These are phyloP conservation scores for Coemansia sp. DNA, from an alignment of 192 early-diverging fungal genomes.

Conservation along the genomic window DNA sequence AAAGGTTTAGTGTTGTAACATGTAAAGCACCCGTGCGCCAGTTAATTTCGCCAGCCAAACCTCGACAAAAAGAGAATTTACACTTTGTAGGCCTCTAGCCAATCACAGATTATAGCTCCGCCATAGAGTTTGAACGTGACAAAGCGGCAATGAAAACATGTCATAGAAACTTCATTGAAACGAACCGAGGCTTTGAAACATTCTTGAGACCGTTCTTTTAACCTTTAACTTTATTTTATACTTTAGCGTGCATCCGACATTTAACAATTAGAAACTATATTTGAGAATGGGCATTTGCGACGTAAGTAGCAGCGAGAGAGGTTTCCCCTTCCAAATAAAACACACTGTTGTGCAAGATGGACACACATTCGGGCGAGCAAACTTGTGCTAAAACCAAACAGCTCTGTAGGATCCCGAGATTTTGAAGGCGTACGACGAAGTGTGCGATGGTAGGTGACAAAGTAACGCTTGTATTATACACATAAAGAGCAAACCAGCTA, in stretches of 20 bases:
- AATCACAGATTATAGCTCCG: too few relatives aligned
- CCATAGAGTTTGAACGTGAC: too few relatives aligned
- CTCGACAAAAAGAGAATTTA: too few relatives aligned
- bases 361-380: background rate
- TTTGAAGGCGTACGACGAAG: slow-evolving; percentile 54
- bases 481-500: background rate
- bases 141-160: too few relatives aligned
- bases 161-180: too few relatives aligned
- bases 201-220: too few relatives aligned
- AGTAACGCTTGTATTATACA: background rate
- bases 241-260: too few relatives aligned
- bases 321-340: background rate
- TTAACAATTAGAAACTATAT: background rate
- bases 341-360: background rate
- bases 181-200: background rate
- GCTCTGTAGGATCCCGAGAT: slow-evolving; percentile 50
- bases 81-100: too few relatives aligned
- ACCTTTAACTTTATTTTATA: too few relatives aligned
- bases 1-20: too few relatives aligned
- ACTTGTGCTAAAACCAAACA: background rate
- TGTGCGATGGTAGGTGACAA: slow-evolving; percentile 52
- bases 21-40: too few relatives aligned
- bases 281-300: slow-evolving; percentile 8
- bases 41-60: too few relatives aligned
- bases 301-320: background rate